Conservation (phyloP, 1,284 basidiomycete species). For the Earliella scabrosa region DNA sequence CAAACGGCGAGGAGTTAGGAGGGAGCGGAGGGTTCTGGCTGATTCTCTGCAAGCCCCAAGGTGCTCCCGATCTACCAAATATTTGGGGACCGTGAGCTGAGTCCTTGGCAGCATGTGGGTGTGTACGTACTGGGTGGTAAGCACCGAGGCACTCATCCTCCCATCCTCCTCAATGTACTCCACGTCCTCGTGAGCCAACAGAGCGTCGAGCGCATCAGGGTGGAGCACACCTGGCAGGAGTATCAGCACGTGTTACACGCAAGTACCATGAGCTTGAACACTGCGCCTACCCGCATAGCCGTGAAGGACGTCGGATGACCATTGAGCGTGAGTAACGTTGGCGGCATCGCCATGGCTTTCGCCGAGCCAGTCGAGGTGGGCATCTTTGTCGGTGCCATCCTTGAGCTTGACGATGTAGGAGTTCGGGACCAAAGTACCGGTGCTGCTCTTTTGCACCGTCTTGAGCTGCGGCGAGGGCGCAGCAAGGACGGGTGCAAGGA, state of each 20-base stretch:
- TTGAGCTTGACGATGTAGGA: slow-evolving; percentile 68
- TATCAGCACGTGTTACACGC: too few relatives aligned
- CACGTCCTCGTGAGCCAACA: slow-evolving; percentile 68
- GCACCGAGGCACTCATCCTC: slow-evolving; percentile 17
- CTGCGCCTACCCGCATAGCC: slow-evolving; percentile 9
- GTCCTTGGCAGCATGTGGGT: background rate
- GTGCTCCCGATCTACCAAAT: slow-evolving; percentile 30
- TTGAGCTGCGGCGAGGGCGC: slow-evolving; percentile 29
- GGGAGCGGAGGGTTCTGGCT: slow-evolving; percentile 24
- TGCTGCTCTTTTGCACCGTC: slow-evolving; percentile 42
- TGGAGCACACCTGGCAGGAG: too few relatives aligned
- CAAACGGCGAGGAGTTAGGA: slow-evolving; percentile 5
- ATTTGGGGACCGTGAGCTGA: background rate
- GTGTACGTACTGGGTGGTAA: slow-evolving; percentile 23
- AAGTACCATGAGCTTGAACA: too few relatives aligned
- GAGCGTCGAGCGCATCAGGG: slow-evolving; percentile 40
- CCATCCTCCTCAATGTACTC: slow-evolving; percentile 53
- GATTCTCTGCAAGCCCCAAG: slow-evolving; percentile 41
- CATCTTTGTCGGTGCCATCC: slow-evolving; percentile 44
- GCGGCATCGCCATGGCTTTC: slow-evolving; percentile 45
- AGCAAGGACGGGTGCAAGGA: slow-evolving; percentile 34
- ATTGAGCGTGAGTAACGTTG: slow-evolving; percentile 26
- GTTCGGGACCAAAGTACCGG: slow-evolving; percentile 16
- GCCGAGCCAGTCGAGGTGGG: slow-evolving; percentile 35
- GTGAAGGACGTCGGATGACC: slow-evolving; percentile 9